Evolutionary conservation across 768 basidiomycete genomes (phyloP).

Genomic region (Polyporus arcularius): DNA sequence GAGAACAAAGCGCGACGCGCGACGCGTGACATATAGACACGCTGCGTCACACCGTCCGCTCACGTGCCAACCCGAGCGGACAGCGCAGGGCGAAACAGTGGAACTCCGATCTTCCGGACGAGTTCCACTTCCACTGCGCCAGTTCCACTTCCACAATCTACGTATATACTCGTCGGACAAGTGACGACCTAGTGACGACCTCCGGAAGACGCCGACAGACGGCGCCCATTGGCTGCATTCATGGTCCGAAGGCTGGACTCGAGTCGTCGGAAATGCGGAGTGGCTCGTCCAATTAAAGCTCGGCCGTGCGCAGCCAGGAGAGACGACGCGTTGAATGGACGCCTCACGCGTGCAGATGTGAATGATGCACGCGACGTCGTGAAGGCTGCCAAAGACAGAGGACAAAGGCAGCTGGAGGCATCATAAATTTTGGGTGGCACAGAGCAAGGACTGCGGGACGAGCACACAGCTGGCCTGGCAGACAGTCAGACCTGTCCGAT

Average conservation of each 20-base stretch:
- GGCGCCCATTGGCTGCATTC: no score
- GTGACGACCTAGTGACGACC: no score
- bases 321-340: neutral
- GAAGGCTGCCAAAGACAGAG: neutral
- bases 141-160: no score
- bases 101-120: no score
- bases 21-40: no score
- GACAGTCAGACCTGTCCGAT: slow-evolving; percentile 8
- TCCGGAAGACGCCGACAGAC: no score
- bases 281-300: neutral
- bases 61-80: no score
- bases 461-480: neutral
- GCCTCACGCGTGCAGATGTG: neutral
- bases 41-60: no score
- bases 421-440: slow-evolving; percentile 14
- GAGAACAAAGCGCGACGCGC: no score
- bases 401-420: neutral
- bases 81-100: no score
- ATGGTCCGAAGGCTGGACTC: neutral
- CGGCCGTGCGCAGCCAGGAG: neutral
- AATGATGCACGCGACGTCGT: neutral
- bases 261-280: neutral
- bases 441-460: neutral
- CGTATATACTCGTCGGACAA: no score
- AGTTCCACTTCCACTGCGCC: no score